A percentile compares a stretch with the other conserved stretches of the same genome.
These are phyloP conservation scores for Puya raimondii DNA, from an alignment of 176 grass and related monocot species.

Conservation along the genomic window DNA sequence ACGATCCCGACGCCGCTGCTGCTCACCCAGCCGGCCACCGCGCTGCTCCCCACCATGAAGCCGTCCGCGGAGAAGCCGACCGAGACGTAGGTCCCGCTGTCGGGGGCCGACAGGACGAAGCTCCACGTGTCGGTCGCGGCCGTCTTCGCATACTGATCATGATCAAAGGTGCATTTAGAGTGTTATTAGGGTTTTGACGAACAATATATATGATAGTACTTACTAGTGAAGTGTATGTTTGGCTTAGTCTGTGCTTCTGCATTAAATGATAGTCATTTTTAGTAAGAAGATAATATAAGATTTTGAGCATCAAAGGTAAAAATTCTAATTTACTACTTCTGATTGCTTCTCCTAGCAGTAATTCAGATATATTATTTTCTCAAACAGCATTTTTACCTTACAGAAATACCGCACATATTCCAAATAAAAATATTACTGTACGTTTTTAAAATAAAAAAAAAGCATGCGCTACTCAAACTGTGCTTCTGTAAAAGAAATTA, in stretches of 20 bases:
- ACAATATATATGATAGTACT: no score
- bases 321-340: no score
- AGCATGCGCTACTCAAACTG: no score
- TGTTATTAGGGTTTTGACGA: neutral
- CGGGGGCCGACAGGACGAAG: slow-evolving; percentile 65
- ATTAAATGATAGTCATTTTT: no score
- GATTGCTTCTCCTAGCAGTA: neutral
- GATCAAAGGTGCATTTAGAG: neutral
- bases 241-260: no score
- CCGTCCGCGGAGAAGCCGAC: slow-evolving; percentile 58
- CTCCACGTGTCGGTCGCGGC: slow-evolving; percentile 30
- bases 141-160: slow-evolving; percentile 34
- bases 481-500: no score
- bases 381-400: no score
- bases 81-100: slow-evolving; percentile 42
- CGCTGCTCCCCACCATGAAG: slow-evolving; percentile 52
- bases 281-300: neutral
- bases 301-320: neutral
- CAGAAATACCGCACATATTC: no score
- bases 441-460: no score
- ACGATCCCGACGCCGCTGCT: slow-evolving; percentile 25
- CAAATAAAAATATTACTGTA: no score
- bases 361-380: no score
- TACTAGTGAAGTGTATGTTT: no score
- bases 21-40: slow-evolving; percentile 45